phyloP scores from a whole-genome alignment of 139 green algal species.

The Picochlorum sp. region DNA sequence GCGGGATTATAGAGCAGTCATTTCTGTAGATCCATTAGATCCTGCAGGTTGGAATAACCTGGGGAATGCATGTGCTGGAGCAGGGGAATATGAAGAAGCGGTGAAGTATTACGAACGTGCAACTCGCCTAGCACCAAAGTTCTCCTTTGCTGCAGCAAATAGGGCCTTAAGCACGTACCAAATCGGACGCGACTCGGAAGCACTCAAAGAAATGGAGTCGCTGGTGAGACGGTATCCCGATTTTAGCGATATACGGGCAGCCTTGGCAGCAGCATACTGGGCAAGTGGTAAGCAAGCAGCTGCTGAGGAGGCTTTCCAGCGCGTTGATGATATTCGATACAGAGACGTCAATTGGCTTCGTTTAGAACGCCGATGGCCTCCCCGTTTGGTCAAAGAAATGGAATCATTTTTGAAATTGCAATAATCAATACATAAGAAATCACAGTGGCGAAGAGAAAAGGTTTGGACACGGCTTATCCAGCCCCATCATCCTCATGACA shows the following conservation, averaged over 20 bases:
- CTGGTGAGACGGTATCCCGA: conserved; percentile 72
- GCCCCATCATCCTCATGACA: conserved; percentile 56
- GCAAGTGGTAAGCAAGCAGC: conserved; percentile 54
- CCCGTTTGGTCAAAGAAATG: conserved; percentile 40
- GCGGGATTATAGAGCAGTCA: conserved; percentile 65
- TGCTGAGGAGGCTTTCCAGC: conserved; percentile 45
- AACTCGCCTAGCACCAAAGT: conserved; percentile 53
- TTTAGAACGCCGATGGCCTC: conserved; percentile 62
- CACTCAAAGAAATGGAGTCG: conserved; percentile 59
- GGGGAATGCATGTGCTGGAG: conserved; percentile 47
- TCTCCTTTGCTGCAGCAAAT: conserved; percentile 77
- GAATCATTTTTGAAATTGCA: conserved; percentile 34
- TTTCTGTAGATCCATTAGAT: conserved; percentile 55
- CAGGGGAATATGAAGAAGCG: conserved; percentile 14
- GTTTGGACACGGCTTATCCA: conserved; percentile 12
- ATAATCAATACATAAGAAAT: too few species aligned
- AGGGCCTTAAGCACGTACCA: conserved; percentile 60
- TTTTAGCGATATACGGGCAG: conserved; percentile 74
- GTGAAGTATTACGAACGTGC: conserved; percentile 54
- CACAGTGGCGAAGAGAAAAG: background rate
- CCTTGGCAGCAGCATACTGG: conserved; percentile 73
- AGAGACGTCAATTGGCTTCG: conserved; percentile 55
- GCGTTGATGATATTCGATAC: conserved; percentile 43
- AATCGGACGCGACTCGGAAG: conserved; percentile 45
- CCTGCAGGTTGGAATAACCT: conserved; percentile 81